These are phyloP conservation scores for Penicillium polonicum DNA, from an alignment of 2,329 filamentous ascomycete genomes.

Conservation along the genomic window DNA sequence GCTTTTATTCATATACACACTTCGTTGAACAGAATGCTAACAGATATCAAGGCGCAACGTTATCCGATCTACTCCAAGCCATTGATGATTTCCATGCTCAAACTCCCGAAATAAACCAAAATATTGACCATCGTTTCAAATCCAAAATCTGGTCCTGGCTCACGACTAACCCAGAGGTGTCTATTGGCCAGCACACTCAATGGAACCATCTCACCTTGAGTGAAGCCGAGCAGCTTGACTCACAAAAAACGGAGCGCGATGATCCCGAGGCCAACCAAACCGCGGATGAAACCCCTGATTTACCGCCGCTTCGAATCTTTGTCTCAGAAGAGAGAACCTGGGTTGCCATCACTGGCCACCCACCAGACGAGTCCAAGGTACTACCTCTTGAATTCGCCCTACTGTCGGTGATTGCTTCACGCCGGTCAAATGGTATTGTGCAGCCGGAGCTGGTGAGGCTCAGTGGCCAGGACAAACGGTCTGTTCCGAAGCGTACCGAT, in stretches of 20 bases:
- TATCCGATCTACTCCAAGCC: constrained; percentile 36
- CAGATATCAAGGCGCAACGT: constrained; percentile 33
- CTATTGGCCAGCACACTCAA: constrained; percentile 46
- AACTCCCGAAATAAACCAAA: constrained; percentile 12
- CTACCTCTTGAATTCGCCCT: constrained; percentile 56
- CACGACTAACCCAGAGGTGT: constrained; percentile 55
- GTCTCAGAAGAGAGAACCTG: constrained; percentile 58
- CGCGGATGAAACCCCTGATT: neutral
- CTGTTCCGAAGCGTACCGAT: constrained; percentile 61
- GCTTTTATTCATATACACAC: neutral
- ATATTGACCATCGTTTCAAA: constrained; percentile 52
- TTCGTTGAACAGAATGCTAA: constrained; percentile 20
- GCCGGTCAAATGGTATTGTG: constrained; percentile 54
- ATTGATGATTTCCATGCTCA: constrained; percentile 39
- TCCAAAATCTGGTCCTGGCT: constrained; percentile 60
- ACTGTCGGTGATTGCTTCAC: constrained; percentile 58
- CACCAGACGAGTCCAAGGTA: constrained; percentile 55
- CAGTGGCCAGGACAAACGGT: constrained; percentile 64
- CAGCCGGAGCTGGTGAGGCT: constrained; percentile 56
- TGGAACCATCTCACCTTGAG: constrained; percentile 43
- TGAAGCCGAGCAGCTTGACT: constrained; percentile 35
- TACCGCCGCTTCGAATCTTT: constrained; percentile 41
- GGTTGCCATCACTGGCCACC: constrained; percentile 61
- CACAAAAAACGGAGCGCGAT: neutral
- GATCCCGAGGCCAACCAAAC: neutral